Percentiles rank a stretch among this genome's conserved stretches.
Conservation (phyloP, 331 rosid species). For the Acacia pycnantha region DNA sequence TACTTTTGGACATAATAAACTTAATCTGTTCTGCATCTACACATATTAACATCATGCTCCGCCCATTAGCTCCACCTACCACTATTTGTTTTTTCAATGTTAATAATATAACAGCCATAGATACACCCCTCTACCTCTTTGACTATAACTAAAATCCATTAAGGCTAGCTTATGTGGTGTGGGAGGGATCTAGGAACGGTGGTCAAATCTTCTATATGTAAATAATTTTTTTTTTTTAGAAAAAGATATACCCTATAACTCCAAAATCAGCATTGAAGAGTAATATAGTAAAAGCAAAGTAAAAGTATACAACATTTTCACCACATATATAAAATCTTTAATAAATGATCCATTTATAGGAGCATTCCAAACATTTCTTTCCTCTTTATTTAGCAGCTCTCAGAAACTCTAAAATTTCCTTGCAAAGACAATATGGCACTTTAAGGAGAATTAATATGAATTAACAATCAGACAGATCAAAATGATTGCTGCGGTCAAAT, state of each 20-base stretch:
- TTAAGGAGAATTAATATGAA: not conserved
- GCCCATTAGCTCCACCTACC: conserved; percentile 1
- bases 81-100: not conserved
- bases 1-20: not conserved
- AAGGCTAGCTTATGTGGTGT: not conserved
- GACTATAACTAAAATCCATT: not conserved
- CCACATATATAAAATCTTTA: not conserved
- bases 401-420: not conserved
- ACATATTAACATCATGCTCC: not conserved
- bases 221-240: no score
- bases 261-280: not conserved
- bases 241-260: not conserved
- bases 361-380: not conserved
- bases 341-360: not conserved
- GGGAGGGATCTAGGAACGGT: not conserved
- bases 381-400: not conserved
- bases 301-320: not conserved
- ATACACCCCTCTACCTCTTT: not conserved
- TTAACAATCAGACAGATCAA: not conserved
- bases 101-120: conserved; percentile 9
- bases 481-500: not conserved
- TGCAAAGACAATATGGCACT: not conserved
- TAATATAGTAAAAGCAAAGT: not conserved
- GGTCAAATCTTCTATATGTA: not conserved
- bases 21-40: not conserved